Evolutionary conservation across 2,329 filamentous ascomycete genomes (phyloP).

Genomic region (Nothophaeocryptopus gaeumannii): DNA sequence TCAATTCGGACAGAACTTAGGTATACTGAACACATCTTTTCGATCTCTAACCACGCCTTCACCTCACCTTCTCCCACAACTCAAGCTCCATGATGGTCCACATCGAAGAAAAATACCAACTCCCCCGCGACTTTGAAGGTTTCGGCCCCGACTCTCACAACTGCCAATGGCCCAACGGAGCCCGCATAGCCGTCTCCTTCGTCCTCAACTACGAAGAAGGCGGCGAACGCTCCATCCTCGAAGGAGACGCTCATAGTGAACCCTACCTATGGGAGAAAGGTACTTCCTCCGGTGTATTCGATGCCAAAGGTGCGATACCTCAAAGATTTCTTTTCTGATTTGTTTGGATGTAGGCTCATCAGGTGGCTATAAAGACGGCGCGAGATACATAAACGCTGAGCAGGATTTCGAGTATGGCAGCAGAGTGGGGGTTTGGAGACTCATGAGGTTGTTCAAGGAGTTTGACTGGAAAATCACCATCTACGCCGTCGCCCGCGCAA

Average conservation of each 20-base stretch:
- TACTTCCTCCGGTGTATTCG: background rate
- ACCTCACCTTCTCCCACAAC: background rate
- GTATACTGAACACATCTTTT: background rate
- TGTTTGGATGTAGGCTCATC: background rate
- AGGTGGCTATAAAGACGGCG: conserved; percentile 26
- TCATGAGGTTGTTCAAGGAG: conserved; percentile 43
- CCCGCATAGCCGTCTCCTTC: conserved; percentile 34
- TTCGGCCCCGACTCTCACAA: conserved; percentile 27
- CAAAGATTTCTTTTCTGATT: too few relatives aligned
- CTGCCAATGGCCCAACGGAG: conserved; percentile 41
- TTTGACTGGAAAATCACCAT: conserved; percentile 45
- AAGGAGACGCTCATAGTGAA: conserved; percentile 42
- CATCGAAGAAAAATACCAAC: conserved; percentile 35
- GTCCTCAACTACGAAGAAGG: conserved; percentile 49
- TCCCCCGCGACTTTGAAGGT: conserved; percentile 40
- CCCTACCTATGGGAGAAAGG: conserved; percentile 41
- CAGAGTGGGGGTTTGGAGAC: conserved; percentile 39
- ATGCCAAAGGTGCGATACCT: too few relatives aligned
- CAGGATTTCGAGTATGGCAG: conserved; percentile 43
- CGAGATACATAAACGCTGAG: conserved; percentile 47
- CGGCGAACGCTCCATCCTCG: conserved; percentile 40
- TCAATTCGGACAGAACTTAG: background rate
- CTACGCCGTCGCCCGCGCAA: conserved; percentile 41
- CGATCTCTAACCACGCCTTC: background rate
- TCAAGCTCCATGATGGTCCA: conserved; percentile 32